Percentiles rank a stretch among this genome's conserved stretches.
phyloP scores from a whole-genome alignment of 768 basidiomycete species.

The Boletus rubropictus region DNA sequence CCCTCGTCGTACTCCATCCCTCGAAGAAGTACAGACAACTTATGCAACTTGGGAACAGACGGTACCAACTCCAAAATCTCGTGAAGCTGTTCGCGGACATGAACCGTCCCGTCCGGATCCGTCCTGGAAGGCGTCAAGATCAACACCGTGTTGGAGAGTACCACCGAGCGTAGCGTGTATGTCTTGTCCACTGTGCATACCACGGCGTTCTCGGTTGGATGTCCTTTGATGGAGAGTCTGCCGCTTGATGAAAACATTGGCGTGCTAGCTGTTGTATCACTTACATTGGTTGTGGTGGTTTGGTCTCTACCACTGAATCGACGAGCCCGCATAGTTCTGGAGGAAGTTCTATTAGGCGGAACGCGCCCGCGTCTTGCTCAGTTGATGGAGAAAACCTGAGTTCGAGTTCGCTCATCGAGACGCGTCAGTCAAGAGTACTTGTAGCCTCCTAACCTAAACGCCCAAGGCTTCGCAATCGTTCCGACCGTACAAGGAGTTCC shows the following conservation, averaged over 20 bases:
- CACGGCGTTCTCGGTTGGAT: constrained; percentile 79
- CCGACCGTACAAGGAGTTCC: not conserved
- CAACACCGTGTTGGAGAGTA: constrained; percentile 81
- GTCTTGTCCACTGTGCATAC: constrained; percentile 80
- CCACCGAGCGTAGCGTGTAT: constrained; percentile 78
- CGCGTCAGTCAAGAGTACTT: not conserved
- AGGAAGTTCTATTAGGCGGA: constrained; percentile 69
- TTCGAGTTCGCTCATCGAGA: constrained; percentile 28
- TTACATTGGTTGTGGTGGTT: constrained; percentile 28
- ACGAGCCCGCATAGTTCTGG: constrained; percentile 58
- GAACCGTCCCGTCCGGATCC: constrained; percentile 39
- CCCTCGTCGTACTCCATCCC: constrained; percentile 69
- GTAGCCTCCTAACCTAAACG: too few relatives aligned
- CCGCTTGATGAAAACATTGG: not conserved
- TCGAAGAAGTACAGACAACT: constrained; percentile 53
- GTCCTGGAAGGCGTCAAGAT: constrained; percentile 52
- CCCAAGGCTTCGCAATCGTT: too few relatives aligned
- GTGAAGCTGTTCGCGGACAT: constrained; percentile 75
- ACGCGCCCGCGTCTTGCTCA: constrained; percentile 45
- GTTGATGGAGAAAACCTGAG: constrained; percentile 50
- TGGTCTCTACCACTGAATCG: constrained; percentile 43
- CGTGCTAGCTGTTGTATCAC: not conserved
- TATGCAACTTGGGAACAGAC: constrained; percentile 70
- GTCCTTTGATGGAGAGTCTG: constrained; percentile 78
- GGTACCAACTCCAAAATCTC: constrained; percentile 81